Conservation (phyloP, 2,329 filamentous ascomycete species). For the Scolecobasidium constrictum region DNA sequence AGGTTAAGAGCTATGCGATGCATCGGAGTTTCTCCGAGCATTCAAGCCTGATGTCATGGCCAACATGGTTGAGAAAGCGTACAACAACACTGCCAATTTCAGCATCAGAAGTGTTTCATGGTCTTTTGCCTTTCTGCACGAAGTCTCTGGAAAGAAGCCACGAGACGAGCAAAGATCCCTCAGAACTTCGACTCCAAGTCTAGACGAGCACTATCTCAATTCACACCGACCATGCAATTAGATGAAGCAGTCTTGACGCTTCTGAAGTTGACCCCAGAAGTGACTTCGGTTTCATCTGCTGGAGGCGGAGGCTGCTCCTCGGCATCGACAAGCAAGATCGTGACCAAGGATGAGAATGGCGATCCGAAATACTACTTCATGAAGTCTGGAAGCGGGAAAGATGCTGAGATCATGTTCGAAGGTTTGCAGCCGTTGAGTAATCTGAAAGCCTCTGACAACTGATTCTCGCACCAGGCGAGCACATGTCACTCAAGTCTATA, state of each 20-base stretch:
- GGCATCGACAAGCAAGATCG: conserved; percentile 54
- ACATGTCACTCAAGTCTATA: conserved; percentile 74
- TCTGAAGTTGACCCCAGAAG: conserved; percentile 45
- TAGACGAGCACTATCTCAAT: too few relatives aligned
- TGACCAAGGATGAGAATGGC: conserved; percentile 35
- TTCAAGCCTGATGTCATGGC: too few relatives aligned
- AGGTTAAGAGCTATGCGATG: too few relatives aligned
- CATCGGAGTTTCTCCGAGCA: too few relatives aligned
- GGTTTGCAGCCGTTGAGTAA: conserved; percentile 30
- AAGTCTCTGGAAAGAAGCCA: too few relatives aligned
- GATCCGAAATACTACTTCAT: conserved; percentile 53
- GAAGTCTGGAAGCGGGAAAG: conserved; percentile 53
- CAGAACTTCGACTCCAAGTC: too few relatives aligned
- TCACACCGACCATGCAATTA: conserved; percentile 40
- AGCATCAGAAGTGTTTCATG: too few relatives aligned
- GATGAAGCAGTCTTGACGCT: conserved; percentile 53
- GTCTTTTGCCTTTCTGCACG: too few relatives aligned
- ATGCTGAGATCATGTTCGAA: conserved; percentile 58
- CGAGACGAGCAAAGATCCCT: too few relatives aligned
- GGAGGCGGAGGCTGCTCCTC: conserved; percentile 55
- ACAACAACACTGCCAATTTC: too few relatives aligned
- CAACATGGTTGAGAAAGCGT: too few relatives aligned
- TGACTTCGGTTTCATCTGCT: conserved; percentile 46
- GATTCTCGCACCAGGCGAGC: conserved; percentile 61
- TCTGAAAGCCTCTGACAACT: not conserved